Evolutionary conservation across 371 early-diverging fungal genomes (phyloP).

Genomic region (Mucor lusitanicus): DNA sequence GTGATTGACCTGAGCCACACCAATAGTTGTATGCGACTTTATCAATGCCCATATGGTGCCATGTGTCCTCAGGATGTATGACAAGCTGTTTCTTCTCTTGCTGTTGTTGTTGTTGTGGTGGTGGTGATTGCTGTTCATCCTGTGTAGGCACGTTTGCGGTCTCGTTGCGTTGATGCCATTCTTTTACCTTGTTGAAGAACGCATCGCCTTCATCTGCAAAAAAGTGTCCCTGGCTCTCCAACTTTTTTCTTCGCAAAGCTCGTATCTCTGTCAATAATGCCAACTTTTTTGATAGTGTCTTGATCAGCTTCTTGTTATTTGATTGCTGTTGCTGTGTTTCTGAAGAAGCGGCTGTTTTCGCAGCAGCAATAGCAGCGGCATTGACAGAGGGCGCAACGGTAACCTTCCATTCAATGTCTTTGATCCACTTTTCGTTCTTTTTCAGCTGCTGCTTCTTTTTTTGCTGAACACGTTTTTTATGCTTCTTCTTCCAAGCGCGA

Average conservation of each 20-base stretch:
- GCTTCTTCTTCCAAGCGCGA: slow-evolving; percentile 17
- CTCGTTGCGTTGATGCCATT: slow-evolving; percentile 24
- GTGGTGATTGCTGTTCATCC: slow-evolving; percentile 7
- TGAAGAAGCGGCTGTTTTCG: not conserved
- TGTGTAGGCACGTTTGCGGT: slow-evolving; percentile 16
- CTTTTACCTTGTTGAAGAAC: slow-evolving; percentile 45
- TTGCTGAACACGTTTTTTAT: slow-evolving; percentile 6
- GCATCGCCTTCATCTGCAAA: slow-evolving; percentile 52
- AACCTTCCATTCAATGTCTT: slow-evolving; percentile 19
- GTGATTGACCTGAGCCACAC: slow-evolving; percentile 37
- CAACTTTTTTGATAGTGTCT: slow-evolving; percentile 9
- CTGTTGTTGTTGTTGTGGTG: slow-evolving; percentile 6
- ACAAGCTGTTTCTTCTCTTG: slow-evolving; percentile 12
- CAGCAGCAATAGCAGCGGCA: not conserved
- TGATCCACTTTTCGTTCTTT: slow-evolving; percentile 10
- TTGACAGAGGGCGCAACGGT: not conserved
- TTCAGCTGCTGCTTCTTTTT: not conserved
- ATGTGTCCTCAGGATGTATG: slow-evolving; percentile 33
- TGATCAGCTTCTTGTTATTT: not conserved
- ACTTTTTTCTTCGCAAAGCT: slow-evolving; percentile 16
- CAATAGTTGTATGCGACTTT: slow-evolving; percentile 37
- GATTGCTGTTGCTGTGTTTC: not conserved
- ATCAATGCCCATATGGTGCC: slow-evolving; percentile 27
- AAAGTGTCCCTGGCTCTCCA: slow-evolving; percentile 43
- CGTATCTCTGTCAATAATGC: slow-evolving; percentile 13